Percentiles rank a stretch among this genome's conserved stretches.
phyloP scores from a whole-genome alignment of 2,329 filamentous ascomycete genomes.

The Beauveria scarabaeidicola region DNA sequence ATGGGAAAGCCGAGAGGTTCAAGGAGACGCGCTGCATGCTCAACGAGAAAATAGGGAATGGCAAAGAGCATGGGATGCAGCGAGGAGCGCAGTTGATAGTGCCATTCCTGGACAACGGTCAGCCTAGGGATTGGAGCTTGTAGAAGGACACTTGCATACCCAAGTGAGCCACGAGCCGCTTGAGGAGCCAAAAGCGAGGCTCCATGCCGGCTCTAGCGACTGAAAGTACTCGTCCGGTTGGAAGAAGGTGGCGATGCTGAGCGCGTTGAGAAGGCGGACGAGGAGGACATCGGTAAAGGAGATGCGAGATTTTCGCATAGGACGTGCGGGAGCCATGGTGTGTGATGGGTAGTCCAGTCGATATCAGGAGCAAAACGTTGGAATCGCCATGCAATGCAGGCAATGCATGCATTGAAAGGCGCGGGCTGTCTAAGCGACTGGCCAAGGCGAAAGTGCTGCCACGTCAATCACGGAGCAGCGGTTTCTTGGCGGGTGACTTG shows the following conservation, averaged over 20 bases:
- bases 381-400: background rate
- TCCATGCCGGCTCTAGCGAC: constrained; percentile 89
- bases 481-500: background rate
- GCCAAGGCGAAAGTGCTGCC: background rate
- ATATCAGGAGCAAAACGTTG: background rate
- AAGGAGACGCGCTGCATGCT: constrained; percentile 47
- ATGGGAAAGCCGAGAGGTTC: constrained; percentile 34
- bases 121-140: constrained; percentile 5
- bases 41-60: constrained; percentile 56
- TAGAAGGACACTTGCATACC: constrained; percentile 46
- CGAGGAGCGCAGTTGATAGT: constrained; percentile 75
- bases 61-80: constrained; percentile 87
- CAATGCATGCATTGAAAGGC: background rate
- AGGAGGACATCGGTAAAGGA: constrained; percentile 41
- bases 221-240: constrained; percentile 98
- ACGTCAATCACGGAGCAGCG: background rate
- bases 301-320: constrained; percentile 6
- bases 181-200: constrained; percentile 66
- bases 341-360: background rate
- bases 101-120: constrained; percentile 67
- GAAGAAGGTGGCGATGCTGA: constrained; percentile 81
- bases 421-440: background rate
- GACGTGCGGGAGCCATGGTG: background rate
- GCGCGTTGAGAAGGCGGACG: constrained; percentile 71
- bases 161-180: constrained; percentile 92